Base-by-base conservation (phyloP, 352 stramenopile species). In the Globisporangium ultimum region DNA sequence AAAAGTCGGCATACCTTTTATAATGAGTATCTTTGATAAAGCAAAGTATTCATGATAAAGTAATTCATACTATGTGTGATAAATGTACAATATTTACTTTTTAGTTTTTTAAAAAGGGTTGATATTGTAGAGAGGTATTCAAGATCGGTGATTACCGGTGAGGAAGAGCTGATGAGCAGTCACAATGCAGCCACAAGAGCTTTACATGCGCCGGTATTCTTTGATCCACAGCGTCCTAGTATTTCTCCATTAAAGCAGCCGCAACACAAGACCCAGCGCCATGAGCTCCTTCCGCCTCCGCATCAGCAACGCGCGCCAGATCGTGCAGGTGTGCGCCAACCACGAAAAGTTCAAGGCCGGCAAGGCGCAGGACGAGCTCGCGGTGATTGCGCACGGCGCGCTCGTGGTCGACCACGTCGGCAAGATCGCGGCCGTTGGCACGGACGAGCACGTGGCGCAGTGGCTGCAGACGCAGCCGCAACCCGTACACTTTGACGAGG, bases 221-320 rank as follows among this genome's bases (percentile, higher is more conserved):
- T 32, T 32, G 24, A 32, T 32, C 24, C 2, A 5, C 28, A 36
- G 28, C 28, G 8, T 10, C 3, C 28, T 36, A 32, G 2, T 32
- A 36, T 36, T 36, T 36, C 28, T 36, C 28, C 28, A 36, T 36
- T 36, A 0, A 6, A 36, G 3, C 28, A 36, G 24, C 24, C 24
- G 24, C 24, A 10, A 10, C 28, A 6, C 28, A n/a, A 45, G 17
- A 45, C 12, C 4, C 11, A 18, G 20, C 48, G 15, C 51, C 42
- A 91, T 91, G 79, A 89, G 77, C 63, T 80, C 74, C 24, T 92
- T 88, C 71, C 82, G 76, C 51, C 72, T 92, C 21, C 78, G 74
- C 57, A 80, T 92, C 55, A 57, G 45, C 38, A 86, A 88, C 68
- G 80, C 80, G 43, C 56, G 64, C 49, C 70, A 92, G 67, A 76